Evolutionary conservation across 371 early-diverging fungal species (phyloP), one percentile per base, ranked within the genome.

Genomic region (Lichtheimia ornata): DNA sequence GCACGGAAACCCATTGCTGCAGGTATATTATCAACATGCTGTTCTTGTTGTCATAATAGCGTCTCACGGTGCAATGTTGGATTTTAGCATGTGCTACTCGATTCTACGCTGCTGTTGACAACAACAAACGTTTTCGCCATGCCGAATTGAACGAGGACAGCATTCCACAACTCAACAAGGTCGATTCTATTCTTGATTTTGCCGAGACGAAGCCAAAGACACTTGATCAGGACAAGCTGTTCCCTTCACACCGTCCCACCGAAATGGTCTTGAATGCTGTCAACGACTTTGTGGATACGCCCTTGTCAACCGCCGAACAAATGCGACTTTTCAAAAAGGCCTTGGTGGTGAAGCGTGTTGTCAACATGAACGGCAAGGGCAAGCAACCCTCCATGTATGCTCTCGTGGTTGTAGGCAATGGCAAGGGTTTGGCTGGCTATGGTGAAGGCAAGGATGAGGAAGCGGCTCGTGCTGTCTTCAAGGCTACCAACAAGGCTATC

Each of bases 391-490:
- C 84, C 43, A 90, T 93, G 85, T 94, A 91, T 51, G 96, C 95
- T 1, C 69, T 97, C 51, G 98, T 97, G 1, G 95, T 97, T 1
- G 98, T 97, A 2, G 99, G 98, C 13, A 94, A 97, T 65, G 94
- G 95, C 4, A 84, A 88, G 45, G 99, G 99, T 0, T 76, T 89
- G 18, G 97, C 94, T n/a, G 98, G 98, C 7, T 94, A 89, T 69
- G 98, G 97, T 24, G 94, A 95, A 72, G 98, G 95, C 50, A 91
- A 95, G 70, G 92, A 91, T 49, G 79, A 84, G 25, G 97, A 96
- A 63, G 84, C 83, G 4, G 79, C 83, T 28, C 80, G 84, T 51
- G 98, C 99, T 9, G 87, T 97, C 27, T 79, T 84, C 65, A 96
- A 97, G 79, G 98, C 99, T 0, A 93, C 93, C 51, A 81, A 87